phyloP scores from a whole-genome alignment of 192 early-diverging fungal species.

The Powellomyces hirtus region DNA sequence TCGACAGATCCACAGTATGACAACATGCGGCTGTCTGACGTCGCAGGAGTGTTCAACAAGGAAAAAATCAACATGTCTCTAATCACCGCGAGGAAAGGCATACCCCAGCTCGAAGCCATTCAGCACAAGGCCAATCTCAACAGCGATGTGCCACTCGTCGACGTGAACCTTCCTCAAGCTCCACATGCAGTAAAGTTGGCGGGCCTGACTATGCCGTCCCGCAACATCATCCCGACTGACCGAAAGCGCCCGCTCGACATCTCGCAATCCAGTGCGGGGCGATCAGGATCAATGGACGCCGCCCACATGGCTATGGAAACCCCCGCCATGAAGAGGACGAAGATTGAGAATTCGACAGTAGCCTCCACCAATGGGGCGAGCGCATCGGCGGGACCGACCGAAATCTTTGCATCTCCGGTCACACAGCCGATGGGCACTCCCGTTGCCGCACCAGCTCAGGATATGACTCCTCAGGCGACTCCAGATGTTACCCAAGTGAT shows the following conservation, averaged over 20 bases:
- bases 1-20: slow-evolving; percentile 55
- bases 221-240: neutral
- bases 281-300: neutral
- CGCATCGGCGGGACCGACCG: too few relatives aligned
- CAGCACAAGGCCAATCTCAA: neutral
- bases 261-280: neutral
- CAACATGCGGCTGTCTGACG: slow-evolving; percentile 39
- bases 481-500: too few relatives aligned
- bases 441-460: neutral
- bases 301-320: neutral
- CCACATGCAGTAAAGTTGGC: slow-evolving; percentile 6
- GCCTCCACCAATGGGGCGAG: too few relatives aligned
- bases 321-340: neutral
- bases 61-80: slow-evolving; percentile 15
- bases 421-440: neutral
- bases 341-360: neutral
- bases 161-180: neutral
- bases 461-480: too few relatives aligned
- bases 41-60: slow-evolving; percentile 48
- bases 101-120: slow-evolving; percentile 14
- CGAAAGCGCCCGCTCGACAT: neutral
- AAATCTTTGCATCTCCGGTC: neutral
- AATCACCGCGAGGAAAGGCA: slow-evolving; percentile 10
- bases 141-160: neutral
- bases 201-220: neutral